Evolutionary conservation across 2,329 filamentous ascomycete species (phyloP).

Genomic region (Arachnomyces sp.): DNA sequence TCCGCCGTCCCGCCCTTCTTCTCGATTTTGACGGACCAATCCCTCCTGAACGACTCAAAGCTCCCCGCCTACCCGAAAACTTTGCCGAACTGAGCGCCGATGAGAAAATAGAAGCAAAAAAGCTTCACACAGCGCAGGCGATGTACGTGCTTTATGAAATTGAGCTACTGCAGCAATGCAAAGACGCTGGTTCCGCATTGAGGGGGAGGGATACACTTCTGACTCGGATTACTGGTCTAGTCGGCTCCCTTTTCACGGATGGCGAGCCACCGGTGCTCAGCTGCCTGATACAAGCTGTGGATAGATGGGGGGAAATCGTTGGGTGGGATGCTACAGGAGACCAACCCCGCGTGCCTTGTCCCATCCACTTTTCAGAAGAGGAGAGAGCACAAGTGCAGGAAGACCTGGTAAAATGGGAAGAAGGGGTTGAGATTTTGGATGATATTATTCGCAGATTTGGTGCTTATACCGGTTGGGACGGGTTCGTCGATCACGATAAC

Average conservation of each 20-base stretch:
- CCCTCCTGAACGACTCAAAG: not conserved
- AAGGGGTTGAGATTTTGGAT: constrained; percentile 1
- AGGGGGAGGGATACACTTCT: not conserved
- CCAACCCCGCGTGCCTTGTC: not conserved
- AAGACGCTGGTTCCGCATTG: not conserved
- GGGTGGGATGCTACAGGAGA: not conserved
- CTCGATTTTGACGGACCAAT: constrained; percentile 1
- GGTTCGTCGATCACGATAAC: not conserved
- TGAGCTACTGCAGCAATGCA: not conserved
- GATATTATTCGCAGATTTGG: not conserved
- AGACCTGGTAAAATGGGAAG: not conserved
- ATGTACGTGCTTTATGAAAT: constrained; percentile 1
- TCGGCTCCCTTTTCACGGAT: constrained; percentile 2
- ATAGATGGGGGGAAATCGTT: not conserved
- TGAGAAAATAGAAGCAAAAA: not conserved
- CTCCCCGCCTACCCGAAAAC: not conserved
- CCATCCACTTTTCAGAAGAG: not conserved
- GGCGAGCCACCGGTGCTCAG: not conserved
- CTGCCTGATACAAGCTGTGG: not conserved
- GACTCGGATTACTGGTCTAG: not conserved
- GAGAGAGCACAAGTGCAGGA: not conserved
- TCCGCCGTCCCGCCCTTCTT: not conserved
- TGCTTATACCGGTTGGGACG: constrained; percentile 1
- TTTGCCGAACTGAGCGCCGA: not conserved
- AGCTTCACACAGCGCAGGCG: not conserved